Conservation (phyloP, 139 green algal genomes). For the Raphidocelis subcapitata region DNA sequence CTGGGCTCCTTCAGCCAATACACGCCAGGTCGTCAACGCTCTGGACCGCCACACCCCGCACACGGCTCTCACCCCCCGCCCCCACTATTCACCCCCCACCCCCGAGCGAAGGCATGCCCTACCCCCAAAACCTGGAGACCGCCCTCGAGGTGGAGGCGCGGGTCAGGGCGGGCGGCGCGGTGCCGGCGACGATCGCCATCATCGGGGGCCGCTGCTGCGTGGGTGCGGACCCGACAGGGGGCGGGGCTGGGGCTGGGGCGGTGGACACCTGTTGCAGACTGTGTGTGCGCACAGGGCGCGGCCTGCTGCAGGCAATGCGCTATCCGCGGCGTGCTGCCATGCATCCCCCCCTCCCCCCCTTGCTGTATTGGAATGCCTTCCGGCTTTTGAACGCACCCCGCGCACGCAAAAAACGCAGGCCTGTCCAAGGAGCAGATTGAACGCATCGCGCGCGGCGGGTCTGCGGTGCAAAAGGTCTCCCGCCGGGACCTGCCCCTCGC, state of each 20-base stretch:
- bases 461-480: slow-evolving; percentile 73
- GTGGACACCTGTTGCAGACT: background rate
- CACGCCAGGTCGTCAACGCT: too few relatives aligned
- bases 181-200: slow-evolving; percentile 94
- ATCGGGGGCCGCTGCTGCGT: slow-evolving; percentile 73
- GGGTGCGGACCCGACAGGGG: slow-evolving; percentile 34
- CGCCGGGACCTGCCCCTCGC: slow-evolving; percentile 81
- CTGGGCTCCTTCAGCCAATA: too few relatives aligned
- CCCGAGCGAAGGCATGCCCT: slow-evolving; percentile 95
- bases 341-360: too few relatives aligned
- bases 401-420: too few relatives aligned
- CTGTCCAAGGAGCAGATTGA: slow-evolving; percentile 51
- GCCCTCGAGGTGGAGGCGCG: slow-evolving; percentile 86
- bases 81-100: background rate
- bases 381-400: background rate
- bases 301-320: too few relatives aligned
- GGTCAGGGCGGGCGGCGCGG: slow-evolving; percentile 67
- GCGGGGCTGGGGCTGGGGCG: background rate
- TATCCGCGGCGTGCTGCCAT: too few relatives aligned
- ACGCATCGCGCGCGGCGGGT: slow-evolving; percentile 56
- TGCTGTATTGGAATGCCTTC: too few relatives aligned
- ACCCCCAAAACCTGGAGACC: slow-evolving; percentile 89
- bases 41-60: background rate
- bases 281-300: too few relatives aligned
- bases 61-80: background rate